Base-by-base conservation (phyloP, 441 rosid genomes). In the Adansonia grandidieri region DNA sequence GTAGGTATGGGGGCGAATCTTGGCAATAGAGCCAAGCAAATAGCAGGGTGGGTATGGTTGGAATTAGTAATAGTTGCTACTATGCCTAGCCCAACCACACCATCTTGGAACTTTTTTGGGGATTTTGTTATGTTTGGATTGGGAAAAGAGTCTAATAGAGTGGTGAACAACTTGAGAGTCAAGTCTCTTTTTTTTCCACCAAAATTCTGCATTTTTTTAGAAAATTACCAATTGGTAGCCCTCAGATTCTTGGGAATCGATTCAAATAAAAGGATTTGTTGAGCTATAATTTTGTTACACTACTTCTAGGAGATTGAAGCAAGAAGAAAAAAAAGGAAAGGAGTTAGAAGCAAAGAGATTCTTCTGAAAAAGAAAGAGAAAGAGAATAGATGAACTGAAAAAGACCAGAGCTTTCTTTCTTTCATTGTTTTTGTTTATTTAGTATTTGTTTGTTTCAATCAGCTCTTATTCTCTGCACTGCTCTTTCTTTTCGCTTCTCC, bases 11-110 rank as follows among this genome's bases (percentile, higher is more conserved):
- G 82, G 24, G 13, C 71, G 71, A 83, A 74, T 69, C 73, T 71
- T 47, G 82, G 80, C 1, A 80, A 70, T 28, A 50, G 73, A 42
- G 75, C 20, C 10, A 71, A 73, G 14, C 67, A 63, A 15, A 67
- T 61, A 11, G 71, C 24, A 24, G 63, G 74, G 5, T 17, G 61
- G 15, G 57, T 15, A 40, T 50, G 37, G 66, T n/a, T 76, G 14
- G 53, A 40, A 64, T 74, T 75, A 22, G 69, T 79, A 80, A 84
- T 73, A 69, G 83, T 83, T 14, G 81, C 86, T 8, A 84, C 81
- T 47, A 81, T 84, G 5, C 83, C 75, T 5, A 84, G 71, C 62
- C 86, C 80, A 71, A 79, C 82, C 14, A 76, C 83, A 40, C 79
- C 81, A 9, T 65, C 15, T 17, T 81, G 76, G 67, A 81, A 81